phyloP scores from a whole-genome alignment of 768 basidiomycete genomes.

The Lactarius tabidus region DNA sequence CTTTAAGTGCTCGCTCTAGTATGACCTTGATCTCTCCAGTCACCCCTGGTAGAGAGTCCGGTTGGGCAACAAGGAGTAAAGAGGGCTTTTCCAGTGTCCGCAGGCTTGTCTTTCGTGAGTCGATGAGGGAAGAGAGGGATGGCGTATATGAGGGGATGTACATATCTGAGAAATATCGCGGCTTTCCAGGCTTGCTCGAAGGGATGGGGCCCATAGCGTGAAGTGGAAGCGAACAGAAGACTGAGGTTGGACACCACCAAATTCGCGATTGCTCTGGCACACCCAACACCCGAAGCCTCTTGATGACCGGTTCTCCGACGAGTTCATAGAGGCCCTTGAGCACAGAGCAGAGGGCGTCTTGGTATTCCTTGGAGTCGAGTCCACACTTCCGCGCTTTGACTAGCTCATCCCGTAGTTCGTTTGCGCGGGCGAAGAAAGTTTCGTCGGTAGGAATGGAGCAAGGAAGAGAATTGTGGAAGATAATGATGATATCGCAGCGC shows the following conservation, averaged over 20 bases:
- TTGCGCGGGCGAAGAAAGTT: too few relatives aligned
- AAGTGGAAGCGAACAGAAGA: constrained; percentile 18
- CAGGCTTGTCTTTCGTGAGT: not conserved
- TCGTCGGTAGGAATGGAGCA: too few relatives aligned
- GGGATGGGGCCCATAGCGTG: constrained; percentile 22
- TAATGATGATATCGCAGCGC: too few relatives aligned
- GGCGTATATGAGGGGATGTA: not conserved
- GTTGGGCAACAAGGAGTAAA: constrained; percentile 7
- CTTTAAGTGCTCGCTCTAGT: not conserved
- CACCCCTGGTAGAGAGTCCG: not conserved
- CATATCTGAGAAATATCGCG: constrained; percentile 9
- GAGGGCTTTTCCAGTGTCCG: not conserved
- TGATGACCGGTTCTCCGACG: too few relatives aligned
- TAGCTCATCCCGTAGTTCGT: too few relatives aligned
- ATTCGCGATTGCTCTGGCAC: not conserved
- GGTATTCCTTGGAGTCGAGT: too few relatives aligned
- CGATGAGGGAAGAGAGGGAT: not conserved
- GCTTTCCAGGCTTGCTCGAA: not conserved
- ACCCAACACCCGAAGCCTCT: not conserved
- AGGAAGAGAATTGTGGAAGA: too few relatives aligned
- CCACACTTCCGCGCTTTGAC: too few relatives aligned
- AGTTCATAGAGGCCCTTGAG: too few relatives aligned
- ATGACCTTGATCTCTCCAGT: constrained; percentile 3
- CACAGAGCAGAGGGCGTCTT: too few relatives aligned
- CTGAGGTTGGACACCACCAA: not conserved